Evolutionary conservation across 2,329 filamentous ascomycete species (phyloP).

Genomic region (Sporothrix inflata): DNA sequence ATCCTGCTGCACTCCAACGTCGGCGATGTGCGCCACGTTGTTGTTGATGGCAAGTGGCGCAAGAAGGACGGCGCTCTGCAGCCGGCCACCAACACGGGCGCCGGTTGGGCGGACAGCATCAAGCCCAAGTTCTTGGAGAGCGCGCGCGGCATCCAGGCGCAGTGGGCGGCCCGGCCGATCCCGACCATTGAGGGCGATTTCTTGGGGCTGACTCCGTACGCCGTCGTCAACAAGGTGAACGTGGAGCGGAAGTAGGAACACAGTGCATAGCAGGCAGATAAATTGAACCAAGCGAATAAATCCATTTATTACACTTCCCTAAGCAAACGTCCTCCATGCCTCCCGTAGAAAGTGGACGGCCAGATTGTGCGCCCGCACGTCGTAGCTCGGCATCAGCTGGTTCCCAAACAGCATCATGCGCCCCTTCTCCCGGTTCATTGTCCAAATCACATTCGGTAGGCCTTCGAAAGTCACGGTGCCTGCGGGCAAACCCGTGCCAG

Average conservation of each 20-base stretch:
- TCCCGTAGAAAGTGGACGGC: constrained; percentile 9
- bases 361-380: constrained; percentile 21
- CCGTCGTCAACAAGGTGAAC: background rate
- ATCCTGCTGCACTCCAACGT: background rate
- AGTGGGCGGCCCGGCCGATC: background rate
- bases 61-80: background rate
- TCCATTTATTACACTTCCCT: background rate
- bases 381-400: constrained; percentile 25
- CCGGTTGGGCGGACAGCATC: background rate
- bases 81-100: background rate
- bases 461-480: constrained; percentile 28
- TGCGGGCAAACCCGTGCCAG: constrained; percentile 18
- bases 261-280: background rate
- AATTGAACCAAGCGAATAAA: too few relatives aligned
- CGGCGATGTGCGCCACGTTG: background rate
- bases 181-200: background rate
- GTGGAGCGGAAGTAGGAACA: background rate
- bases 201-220: background rate
- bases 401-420: constrained; percentile 29
- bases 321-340: constrained; percentile 3
- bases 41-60: background rate
- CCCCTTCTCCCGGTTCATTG: constrained; percentile 29
- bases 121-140: constrained; percentile 6
- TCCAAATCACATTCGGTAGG: constrained; percentile 28
- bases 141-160: background rate